Conservation (phyloP, 192 early-diverging fungal genomes). For the Coemansia sp. region DNA sequence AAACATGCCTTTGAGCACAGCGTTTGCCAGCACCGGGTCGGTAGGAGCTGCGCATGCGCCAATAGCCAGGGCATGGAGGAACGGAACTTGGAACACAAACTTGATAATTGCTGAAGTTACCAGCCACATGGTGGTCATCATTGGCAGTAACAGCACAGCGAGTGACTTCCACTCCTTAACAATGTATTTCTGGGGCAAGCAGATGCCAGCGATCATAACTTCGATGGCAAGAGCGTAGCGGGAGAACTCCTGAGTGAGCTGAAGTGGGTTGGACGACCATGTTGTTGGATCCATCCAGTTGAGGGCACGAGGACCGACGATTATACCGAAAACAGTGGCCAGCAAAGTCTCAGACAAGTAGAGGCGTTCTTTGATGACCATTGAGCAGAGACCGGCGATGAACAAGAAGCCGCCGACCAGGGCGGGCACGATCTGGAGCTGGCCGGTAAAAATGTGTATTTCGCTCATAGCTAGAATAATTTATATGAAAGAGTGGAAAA, state of each 20-base stretch:
- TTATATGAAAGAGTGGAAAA: background rate
- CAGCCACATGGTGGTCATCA: conserved; percentile 82
- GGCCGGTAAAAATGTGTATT: conserved; percentile 30
- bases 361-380: conserved; percentile 67
- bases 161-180: conserved; percentile 65
- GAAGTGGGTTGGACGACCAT: conserved; percentile 55
- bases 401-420: conserved; percentile 73
- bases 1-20: conserved; percentile 91
- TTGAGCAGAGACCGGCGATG: conserved; percentile 63
- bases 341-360: conserved; percentile 80
- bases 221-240: conserved; percentile 79
- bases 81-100: conserved; percentile 47
- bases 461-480: conserved; percentile 23
- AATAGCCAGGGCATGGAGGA: conserved; percentile 73
- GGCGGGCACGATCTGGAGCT: conserved; percentile 49
- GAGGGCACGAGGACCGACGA: conserved; percentile 73
- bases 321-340: conserved; percentile 78
- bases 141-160: conserved; percentile 69
- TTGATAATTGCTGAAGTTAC: conserved; percentile 67
- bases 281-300: conserved; percentile 67
- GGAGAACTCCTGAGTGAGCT: conserved; percentile 68
- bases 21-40: conserved; percentile 92
- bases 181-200: conserved; percentile 77
- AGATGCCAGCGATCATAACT: conserved; percentile 84
- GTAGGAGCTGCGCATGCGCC: conserved; percentile 87